These are phyloP conservation scores for Capillidium rhysosporum DNA, from an alignment of 371 early-diverging fungal species.

Conservation along the genomic window DNA sequence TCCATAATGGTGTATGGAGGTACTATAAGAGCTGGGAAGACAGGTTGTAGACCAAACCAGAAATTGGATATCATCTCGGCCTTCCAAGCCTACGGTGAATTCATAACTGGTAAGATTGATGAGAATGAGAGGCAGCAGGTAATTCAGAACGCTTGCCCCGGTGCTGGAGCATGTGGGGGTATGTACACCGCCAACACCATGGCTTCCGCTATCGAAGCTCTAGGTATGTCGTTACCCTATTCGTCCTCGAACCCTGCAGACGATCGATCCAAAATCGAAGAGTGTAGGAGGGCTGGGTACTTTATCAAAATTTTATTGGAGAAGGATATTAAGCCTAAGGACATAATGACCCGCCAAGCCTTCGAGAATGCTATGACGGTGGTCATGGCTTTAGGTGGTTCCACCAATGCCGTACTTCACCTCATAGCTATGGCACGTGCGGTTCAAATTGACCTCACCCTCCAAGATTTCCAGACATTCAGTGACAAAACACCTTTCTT, in stretches of 20 bases:
- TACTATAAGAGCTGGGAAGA: slow-evolving; percentile 56
- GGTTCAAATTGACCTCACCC: slow-evolving; percentile 47
- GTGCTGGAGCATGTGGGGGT: slow-evolving; percentile 94
- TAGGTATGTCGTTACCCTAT: slow-evolving; percentile 92
- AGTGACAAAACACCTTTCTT: slow-evolving; percentile 79
- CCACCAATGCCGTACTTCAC: slow-evolving; percentile 94
- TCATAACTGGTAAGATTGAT: slow-evolving; percentile 65
- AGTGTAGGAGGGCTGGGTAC: slow-evolving; percentile 63
- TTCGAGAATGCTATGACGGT: slow-evolving; percentile 88
- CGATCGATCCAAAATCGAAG: slow-evolving; percentile 62
- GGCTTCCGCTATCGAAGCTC: slow-evolving; percentile 87
- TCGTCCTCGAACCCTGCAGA: slow-evolving; percentile 80
- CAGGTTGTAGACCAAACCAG: slow-evolving; percentile 33
- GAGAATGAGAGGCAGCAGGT: slow-evolving; percentile 72
- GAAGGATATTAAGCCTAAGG: slow-evolving; percentile 71
- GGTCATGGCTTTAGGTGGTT: slow-evolving; percentile 86
- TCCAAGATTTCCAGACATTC: slow-evolving; percentile 82
- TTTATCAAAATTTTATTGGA: slow-evolving; percentile 73
- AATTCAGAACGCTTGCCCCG: slow-evolving; percentile 81
- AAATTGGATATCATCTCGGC: slow-evolving; percentile 83
- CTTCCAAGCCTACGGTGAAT: slow-evolving; percentile 89
- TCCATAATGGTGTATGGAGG: slow-evolving; percentile 90
- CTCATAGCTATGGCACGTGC: slow-evolving; percentile 83
- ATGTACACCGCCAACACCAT: slow-evolving; percentile 98
- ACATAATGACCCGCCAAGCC: slow-evolving; percentile 82